phyloP scores from a whole-genome alignment of 2,329 filamentous ascomycete genomes.

The Eurotiales sp. region DNA sequence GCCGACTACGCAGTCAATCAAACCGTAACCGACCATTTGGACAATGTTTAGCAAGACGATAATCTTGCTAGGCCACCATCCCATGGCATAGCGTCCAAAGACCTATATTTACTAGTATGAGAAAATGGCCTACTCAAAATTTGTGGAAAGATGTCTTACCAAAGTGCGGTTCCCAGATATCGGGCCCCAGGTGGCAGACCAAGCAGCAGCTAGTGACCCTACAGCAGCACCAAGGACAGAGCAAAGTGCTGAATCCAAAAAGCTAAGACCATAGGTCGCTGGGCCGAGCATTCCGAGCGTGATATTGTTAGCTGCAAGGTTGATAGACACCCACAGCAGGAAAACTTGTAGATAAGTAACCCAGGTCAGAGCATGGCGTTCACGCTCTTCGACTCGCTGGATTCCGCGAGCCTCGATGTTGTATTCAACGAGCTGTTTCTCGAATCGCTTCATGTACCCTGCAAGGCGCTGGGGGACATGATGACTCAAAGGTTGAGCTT shows the following conservation, averaged over 20 bases:
- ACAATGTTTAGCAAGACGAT: slow-evolving; percentile 61
- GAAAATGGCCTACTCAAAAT: not conserved
- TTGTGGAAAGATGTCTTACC: slow-evolving; percentile 30
- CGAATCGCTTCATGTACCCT: slow-evolving; percentile 32
- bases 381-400: slow-evolving; percentile 52
- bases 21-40: slow-evolving; percentile 58
- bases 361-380: slow-evolving; percentile 51
- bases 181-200: slow-evolving; percentile 61
- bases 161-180: slow-evolving; percentile 60
- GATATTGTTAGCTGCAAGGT: slow-evolving; percentile 61
- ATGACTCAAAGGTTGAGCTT: slow-evolving; percentile 13
- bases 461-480: slow-evolving; percentile 25
- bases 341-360: slow-evolving; percentile 55
- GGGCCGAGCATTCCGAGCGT: slow-evolving; percentile 62
- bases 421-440: slow-evolving; percentile 39
- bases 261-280: slow-evolving; percentile 55
- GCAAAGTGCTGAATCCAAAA: slow-evolving; percentile 54
- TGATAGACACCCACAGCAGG: slow-evolving; percentile 60
- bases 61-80: slow-evolving; percentile 63
- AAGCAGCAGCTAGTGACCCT: slow-evolving; percentile 54
- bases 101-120: slow-evolving; percentile 33
- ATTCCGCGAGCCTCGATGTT: slow-evolving; percentile 58
- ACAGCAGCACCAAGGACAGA: slow-evolving; percentile 56
- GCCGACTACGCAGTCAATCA: slow-evolving; percentile 63
- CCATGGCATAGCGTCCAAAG: slow-evolving; percentile 59